Evolutionary conservation across 2,329 filamentous ascomycete species (phyloP), one percentile per base, ranked within the genome.

Genomic region (Nannizziopsis barbatae): DNA sequence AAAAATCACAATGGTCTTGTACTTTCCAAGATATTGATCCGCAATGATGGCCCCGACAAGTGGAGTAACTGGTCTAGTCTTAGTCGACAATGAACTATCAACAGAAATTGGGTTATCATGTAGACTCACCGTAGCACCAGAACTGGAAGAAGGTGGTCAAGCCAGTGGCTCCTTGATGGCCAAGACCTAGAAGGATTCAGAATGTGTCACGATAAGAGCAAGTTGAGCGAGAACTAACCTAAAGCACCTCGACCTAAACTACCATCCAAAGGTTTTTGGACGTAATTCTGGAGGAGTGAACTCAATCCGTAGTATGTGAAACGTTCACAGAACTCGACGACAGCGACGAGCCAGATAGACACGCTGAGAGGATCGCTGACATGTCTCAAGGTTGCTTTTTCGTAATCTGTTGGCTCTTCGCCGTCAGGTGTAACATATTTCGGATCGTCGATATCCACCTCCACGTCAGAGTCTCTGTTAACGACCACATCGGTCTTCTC

Each of bases 1-100:
- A 55, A 79, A 78, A 53, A 71, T 57, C 30, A 75, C 60, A 40
- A 81, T 75, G 1, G 77, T 77, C 58, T 75, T 77, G 63, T 75
- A 80, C 53, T 77, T 75, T 47, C 78, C 77, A 7, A 79, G 66
- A 60, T 76, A 78, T 27, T 74, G 71, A 57, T 81, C 78, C 14
- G 78, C 75, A 42, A 80, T 59, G 47, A 77, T 71, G 42, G 75
- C 78, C 59, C 75, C 73, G 14, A 75, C 45, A 32, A 80, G 72
- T 5, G 77, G 77, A 20, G 74, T 75, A 33, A 75, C 60, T 65
- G 38, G 9, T 4, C 10, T 5, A 30, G 14, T n/a, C 6, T 47
- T 42, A 47, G 45, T 42, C 12, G 27, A 36, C 11, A 12, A 5
- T 15, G n/a, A n/a, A n/a, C n/a, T 30, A 27, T 22, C 11, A 11